Percentiles rank a stretch among this genome's conserved stretches.
Conservation (phyloP, 2,329 filamentous ascomycete genomes). For the Amphichorda felina region DNA sequence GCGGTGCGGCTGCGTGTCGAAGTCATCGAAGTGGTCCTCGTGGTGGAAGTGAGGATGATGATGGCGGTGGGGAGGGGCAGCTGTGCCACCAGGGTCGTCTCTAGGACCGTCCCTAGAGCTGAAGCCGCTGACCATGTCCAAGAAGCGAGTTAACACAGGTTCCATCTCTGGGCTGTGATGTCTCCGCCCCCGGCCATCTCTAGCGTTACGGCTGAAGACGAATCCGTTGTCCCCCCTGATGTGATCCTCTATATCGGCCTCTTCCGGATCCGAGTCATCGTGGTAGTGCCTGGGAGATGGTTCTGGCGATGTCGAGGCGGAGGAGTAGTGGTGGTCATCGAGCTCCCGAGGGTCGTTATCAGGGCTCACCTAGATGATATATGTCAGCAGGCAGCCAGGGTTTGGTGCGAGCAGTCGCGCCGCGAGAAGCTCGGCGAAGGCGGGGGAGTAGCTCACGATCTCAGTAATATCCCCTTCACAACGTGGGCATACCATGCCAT, state of each 20-base stretch:
- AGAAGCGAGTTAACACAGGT: conserved; percentile 28
- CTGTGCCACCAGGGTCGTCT: not conserved
- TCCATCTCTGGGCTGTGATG: conserved; percentile 21
- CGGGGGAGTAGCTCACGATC: conserved; percentile 58
- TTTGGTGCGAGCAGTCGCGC: not conserved
- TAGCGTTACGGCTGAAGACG: conserved; percentile 23
- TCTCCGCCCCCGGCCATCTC: conserved; percentile 10
- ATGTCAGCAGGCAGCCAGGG: conserved; percentile 10
- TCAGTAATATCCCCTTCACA: conserved; percentile 74
- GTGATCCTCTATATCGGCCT: conserved; percentile 45
- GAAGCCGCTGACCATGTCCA: conserved; percentile 30
- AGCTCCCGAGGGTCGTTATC: conserved; percentile 51
- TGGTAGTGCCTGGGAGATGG: conserved; percentile 9
- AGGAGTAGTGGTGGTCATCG: conserved; percentile 14
- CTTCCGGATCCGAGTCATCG: conserved; percentile 43
- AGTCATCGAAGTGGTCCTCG: conserved; percentile 4
- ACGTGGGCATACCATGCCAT: conserved; percentile 59
- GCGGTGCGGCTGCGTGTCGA: not conserved
- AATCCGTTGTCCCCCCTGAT: conserved; percentile 29
- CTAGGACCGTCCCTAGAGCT: conserved; percentile 6
- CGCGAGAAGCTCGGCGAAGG: not conserved
- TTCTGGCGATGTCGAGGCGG: conserved; percentile 17
- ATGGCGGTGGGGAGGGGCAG: not conserved
- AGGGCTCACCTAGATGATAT: conserved; percentile 32
- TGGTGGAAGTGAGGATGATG: conserved; percentile 3